phyloP scores from a whole-genome alignment of 345 rosid species.

The Arabidopsis suecica region DNA sequence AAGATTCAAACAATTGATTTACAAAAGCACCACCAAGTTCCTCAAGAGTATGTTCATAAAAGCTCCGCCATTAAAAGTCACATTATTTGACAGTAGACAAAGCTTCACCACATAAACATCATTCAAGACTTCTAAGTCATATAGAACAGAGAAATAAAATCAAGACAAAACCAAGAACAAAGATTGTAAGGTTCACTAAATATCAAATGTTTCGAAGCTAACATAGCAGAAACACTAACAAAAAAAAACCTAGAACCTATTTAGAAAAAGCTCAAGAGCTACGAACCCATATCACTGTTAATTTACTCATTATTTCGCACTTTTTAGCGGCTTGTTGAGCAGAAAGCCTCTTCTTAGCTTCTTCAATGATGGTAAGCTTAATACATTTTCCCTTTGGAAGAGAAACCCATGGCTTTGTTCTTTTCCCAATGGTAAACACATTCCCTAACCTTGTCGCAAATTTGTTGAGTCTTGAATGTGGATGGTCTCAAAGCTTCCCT shows the following conservation, averaged over 20 bases:
- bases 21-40: conserved; percentile 81
- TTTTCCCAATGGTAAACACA: no score
- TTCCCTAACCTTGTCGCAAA: no score
- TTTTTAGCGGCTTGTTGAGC: no score
- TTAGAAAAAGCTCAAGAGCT: neutral
- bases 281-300: no score
- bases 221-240: neutral
- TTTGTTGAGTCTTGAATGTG: no score
- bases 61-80: neutral
- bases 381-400: no score
- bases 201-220: neutral
- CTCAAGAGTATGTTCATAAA: neutral
- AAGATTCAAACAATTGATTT: conserved; percentile 27
- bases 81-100: neutral
- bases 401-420: no score
- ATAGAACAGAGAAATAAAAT: conserved; percentile 8
- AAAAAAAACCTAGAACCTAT: neutral
- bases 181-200: no score
- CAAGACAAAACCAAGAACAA: neutral
- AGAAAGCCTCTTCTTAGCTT: no score
- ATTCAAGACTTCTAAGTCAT: neutral
- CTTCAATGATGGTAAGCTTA: no score
- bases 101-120: neutral
- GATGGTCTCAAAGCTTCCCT: no score
- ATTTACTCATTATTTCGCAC: no score